Evolutionary conservation across 192 early-diverging fungal species (phyloP).

Genomic region (Allomyces javanicus): DNA sequence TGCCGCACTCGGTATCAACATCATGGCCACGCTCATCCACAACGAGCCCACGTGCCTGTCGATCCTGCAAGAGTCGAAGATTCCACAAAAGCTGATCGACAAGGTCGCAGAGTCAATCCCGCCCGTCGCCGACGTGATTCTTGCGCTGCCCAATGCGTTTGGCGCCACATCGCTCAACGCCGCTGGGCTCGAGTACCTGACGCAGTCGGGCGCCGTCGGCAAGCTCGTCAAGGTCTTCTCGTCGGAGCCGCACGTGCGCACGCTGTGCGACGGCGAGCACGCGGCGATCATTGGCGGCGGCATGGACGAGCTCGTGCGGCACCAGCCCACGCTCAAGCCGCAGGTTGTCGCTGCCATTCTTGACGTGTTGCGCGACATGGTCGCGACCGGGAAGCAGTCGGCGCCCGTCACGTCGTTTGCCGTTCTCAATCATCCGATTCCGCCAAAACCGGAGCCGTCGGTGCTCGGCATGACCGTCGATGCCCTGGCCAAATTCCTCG

Average conservation of each 20-base stretch:
- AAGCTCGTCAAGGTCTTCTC: constrained; percentile 62
- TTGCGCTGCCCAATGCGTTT: constrained; percentile 73
- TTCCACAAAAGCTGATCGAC: constrained; percentile 66
- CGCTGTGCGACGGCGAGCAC: constrained; percentile 63
- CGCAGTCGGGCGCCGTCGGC: constrained; percentile 40
- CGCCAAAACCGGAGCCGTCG: constrained; percentile 6
- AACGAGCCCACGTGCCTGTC: constrained; percentile 90
- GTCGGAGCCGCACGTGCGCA: constrained; percentile 48
- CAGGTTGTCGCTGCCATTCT: constrained; percentile 53
- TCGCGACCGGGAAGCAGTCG: constrained; percentile 10
- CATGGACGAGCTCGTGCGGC: constrained; percentile 89
- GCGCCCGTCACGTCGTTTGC: too few relatives aligned
- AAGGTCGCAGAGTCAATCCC: constrained; percentile 50
- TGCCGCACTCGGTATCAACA: constrained; percentile 73
- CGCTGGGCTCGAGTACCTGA: constrained; percentile 66
- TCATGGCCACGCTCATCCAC: constrained; percentile 88
- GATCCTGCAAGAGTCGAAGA: constrained; percentile 78
- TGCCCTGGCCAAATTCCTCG: constrained; percentile 40
- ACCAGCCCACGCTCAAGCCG: constrained; percentile 69
- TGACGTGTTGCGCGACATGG: constrained; percentile 39
- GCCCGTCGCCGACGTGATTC: constrained; percentile 55
- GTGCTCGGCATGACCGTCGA: constrained; percentile 19
- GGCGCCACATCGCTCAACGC: constrained; percentile 89
- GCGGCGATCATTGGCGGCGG: constrained; percentile 62
- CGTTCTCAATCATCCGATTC: too few relatives aligned